A percentile compares a stretch with the other conserved stretches of the same genome.
Evolutionary conservation across 1,284 basidiomycete species (phyloP).

Genomic region (Agroathelia rolfsii): DNA sequence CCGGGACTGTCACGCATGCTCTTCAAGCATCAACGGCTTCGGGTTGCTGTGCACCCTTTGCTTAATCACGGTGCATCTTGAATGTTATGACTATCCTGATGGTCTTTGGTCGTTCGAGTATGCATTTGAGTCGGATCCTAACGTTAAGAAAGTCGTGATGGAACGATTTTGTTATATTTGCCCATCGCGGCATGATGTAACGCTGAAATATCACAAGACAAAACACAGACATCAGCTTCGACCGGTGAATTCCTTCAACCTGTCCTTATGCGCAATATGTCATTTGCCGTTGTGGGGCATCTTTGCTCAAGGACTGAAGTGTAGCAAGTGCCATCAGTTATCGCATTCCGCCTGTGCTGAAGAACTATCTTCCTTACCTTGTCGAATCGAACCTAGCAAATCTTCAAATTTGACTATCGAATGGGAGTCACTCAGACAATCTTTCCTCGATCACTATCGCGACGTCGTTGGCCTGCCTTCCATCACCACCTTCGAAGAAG

Average conservation of each 20-base stretch:
- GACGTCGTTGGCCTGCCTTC: conserved; percentile 39
- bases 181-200: conserved; percentile 20
- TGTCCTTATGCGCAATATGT: conserved; percentile 61
- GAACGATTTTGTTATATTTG: conserved; percentile 48
- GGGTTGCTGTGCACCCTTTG: conserved; percentile 59
- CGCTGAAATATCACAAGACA: conserved; percentile 17
- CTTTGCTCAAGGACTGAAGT: conserved; percentile 52
- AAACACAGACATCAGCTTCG: conserved; percentile 42
- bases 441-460: conserved; percentile 43
- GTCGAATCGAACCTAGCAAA: conserved; percentile 28
- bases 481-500: conserved; percentile 54
- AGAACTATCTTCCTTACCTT: too few species aligned
- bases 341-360: conserved; percentile 44
- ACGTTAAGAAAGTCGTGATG: conserved; percentile 46
- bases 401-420: conserved; percentile 43
- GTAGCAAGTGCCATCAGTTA: conserved; percentile 51
- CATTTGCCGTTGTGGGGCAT: conserved; percentile 65
- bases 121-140: conserved; percentile 29
- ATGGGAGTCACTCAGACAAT: conserved; percentile 36
- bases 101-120: conserved; percentile 51
- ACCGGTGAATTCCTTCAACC: conserved; percentile 58
- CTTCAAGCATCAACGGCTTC: conserved; percentile 41
- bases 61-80: conserved; percentile 55
- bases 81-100: conserved; percentile 62
- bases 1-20: conserved; percentile 45